Evolutionary conservation across 352 stramenopile species (phyloP).

Genomic region (Plasmopara muralis): DNA sequence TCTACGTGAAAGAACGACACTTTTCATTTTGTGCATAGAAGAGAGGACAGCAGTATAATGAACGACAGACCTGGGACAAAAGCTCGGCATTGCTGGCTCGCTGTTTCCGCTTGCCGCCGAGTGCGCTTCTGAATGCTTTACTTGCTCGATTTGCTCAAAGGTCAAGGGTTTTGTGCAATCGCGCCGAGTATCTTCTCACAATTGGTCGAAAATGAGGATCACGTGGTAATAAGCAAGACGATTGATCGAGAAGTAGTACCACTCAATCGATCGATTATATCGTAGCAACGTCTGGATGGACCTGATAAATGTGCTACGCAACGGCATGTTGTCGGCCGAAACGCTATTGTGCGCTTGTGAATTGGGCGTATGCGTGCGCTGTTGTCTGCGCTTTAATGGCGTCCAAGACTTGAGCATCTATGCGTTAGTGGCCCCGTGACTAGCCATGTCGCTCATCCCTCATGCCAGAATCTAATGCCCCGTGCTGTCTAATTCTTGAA

Average conservation of each 20-base stretch:
- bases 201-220: too few relatives aligned
- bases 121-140: conserved; percentile 13
- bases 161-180: too few relatives aligned
- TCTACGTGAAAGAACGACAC: conserved; percentile 13
- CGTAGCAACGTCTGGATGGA: conserved; percentile 14
- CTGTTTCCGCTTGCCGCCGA: conserved; percentile 11
- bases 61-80: conserved; percentile 55
- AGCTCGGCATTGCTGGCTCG: conserved; percentile 43
- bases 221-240: too few relatives aligned
- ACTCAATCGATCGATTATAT: too few relatives aligned
- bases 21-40: not conserved
- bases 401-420: conserved; percentile 44
- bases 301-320: conserved; percentile 13
- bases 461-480: too few relatives aligned
- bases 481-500: not conserved
- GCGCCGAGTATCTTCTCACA: too few relatives aligned
- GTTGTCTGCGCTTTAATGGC: conserved; percentile 54
- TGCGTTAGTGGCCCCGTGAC: conserved; percentile 18
- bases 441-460: too few relatives aligned
- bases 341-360: conserved; percentile 13
- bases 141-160: not conserved
- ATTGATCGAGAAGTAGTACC: too few relatives aligned
- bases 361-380: conserved; percentile 52
- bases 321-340: conserved; percentile 26
- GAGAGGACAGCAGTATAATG: not conserved